A percentile compares a stretch with the other conserved stretches of the same genome.
phyloP scores from a whole-genome alignment of 306 rosid genomes.

The Castanea sativa region DNA sequence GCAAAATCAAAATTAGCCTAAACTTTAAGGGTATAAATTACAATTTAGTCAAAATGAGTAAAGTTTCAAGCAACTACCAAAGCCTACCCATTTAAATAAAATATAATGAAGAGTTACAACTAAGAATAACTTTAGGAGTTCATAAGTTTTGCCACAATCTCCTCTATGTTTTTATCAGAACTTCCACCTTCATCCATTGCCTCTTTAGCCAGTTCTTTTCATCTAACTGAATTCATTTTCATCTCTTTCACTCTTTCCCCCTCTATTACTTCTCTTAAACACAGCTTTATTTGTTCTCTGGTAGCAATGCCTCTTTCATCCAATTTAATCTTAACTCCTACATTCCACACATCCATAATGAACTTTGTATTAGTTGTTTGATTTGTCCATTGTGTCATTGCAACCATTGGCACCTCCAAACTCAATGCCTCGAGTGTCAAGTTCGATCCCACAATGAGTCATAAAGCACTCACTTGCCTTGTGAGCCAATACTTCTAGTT shows the following conservation, averaged over 20 bases:
- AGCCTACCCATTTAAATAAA: too few relatives aligned
- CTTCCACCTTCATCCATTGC: slow-evolving; percentile 18
- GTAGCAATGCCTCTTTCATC: not conserved
- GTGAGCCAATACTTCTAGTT: slow-evolving; percentile 12
- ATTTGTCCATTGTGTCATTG: slow-evolving; percentile 10
- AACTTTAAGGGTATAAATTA: too few relatives aligned
- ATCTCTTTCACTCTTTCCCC: slow-evolving; percentile 8
- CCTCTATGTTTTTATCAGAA: slow-evolving; percentile 2
- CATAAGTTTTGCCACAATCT: not conserved
- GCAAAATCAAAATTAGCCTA: too few relatives aligned
- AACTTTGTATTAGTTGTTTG: slow-evolving; percentile 13
- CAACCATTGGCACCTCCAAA: slow-evolving; percentile 2
- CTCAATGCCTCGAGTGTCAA: slow-evolving; percentile 3
- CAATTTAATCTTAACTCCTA: slow-evolving; percentile 1
- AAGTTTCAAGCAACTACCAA: too few relatives aligned
- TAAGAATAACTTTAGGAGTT: too few relatives aligned
- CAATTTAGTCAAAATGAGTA: too few relatives aligned
- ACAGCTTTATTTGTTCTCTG: not conserved
- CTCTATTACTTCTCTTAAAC: slow-evolving; percentile 8
- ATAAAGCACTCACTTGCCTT: not conserved
- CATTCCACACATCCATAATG: slow-evolving; percentile 7
- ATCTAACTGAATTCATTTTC: not conserved
- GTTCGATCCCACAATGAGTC: slow-evolving; percentile 14
- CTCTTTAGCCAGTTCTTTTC: not conserved
- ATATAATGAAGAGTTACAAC: too few relatives aligned